Base-by-base conservation (phyloP, 2,329 filamentous ascomycete species). In the Botrytis galanthina region DNA sequence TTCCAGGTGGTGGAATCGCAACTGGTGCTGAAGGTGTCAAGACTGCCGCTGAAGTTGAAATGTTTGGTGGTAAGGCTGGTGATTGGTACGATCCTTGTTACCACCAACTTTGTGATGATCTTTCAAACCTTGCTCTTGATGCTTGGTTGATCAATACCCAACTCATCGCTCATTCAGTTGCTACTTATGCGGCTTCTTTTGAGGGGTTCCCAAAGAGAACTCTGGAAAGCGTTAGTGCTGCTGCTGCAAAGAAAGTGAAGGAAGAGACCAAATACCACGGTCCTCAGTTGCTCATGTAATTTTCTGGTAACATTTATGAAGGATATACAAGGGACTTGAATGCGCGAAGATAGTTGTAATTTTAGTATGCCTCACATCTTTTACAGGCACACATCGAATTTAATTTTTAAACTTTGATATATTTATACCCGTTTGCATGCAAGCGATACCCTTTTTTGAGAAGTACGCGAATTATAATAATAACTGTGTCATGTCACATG, bases 11-110 rank as follows among this genome's bases (percentile, higher is more conserved):
- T 37, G 93, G 93, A 44, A 89, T 95, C 75, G 92, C 92, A 72
- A 94, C 92, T 3, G 93, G 93, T 57, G 93, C 93, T 1, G 92
- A 95, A 82, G 91, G 88, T 20, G 81, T 93, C 83, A 95, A 94
- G 87, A 93, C 91, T 0, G 83, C 86, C 68, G 86, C 89, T 48
- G 91, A 95, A 80, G 87, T 83, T 3, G 84, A 83, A 59, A 82
- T 89, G 82, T 95, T 94, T 80, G 92, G 93, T n/a, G 93, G 93
- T 54, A 84, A 85, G 75, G 90, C 89, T 1, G 92, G 88, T 32
- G 83, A 86, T 39, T 86, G 86, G 84, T 87, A 87, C 75, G 87
- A 91, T 78, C 84, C 85, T 57, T 88, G 87, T 84, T 90, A 90
- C 79, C 87, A 91, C 79, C 85, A 89, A 80, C 83, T 90, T 37